These are phyloP conservation scores for Scenedesmus sp. DNA, from an alignment of 163 green algal species.

Conservation along the genomic window DNA sequence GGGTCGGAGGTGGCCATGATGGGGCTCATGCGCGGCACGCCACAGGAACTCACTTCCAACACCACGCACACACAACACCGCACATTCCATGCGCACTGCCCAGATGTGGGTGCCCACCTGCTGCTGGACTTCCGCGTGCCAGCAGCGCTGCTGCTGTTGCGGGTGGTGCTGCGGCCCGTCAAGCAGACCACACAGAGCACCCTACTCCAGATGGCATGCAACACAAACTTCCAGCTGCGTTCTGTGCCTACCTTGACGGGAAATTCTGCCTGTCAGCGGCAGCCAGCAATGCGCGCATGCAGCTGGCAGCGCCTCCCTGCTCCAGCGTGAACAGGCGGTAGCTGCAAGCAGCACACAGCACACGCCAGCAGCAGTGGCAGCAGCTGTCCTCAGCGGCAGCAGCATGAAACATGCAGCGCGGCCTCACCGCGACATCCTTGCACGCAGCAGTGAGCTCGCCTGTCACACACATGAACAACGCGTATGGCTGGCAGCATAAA, in stretches of 20 bases:
- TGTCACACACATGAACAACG: background rate
- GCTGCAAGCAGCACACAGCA: background rate
- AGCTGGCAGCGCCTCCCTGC: constrained; percentile 56
- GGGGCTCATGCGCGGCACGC: too few species aligned
- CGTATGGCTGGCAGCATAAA: background rate
- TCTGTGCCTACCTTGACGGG: background rate
- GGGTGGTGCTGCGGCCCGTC: too few species aligned
- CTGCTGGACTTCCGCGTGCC: too few species aligned
- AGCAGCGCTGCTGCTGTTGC: background rate
- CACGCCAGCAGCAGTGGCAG: background rate
- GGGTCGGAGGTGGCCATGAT: too few species aligned
- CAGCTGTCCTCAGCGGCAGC: background rate
- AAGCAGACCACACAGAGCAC: background rate
- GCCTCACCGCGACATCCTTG: background rate
- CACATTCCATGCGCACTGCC: too few species aligned
- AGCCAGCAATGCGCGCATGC: constrained; percentile 66
- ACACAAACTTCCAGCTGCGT: too few species aligned
- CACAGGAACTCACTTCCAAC: too few species aligned
- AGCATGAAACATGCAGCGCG: background rate
- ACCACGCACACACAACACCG: too few species aligned
- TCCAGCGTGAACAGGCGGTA: constrained; percentile 66
- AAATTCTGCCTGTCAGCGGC: constrained; percentile 51
- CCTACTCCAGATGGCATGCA: too few species aligned
- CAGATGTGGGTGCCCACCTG: too few species aligned
- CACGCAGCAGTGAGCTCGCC: too few species aligned